These are phyloP conservation scores for Grigorovia yakushimaensis DNA, from an alignment of 805 yeast genomes.

Conservation along the genomic window DNA sequence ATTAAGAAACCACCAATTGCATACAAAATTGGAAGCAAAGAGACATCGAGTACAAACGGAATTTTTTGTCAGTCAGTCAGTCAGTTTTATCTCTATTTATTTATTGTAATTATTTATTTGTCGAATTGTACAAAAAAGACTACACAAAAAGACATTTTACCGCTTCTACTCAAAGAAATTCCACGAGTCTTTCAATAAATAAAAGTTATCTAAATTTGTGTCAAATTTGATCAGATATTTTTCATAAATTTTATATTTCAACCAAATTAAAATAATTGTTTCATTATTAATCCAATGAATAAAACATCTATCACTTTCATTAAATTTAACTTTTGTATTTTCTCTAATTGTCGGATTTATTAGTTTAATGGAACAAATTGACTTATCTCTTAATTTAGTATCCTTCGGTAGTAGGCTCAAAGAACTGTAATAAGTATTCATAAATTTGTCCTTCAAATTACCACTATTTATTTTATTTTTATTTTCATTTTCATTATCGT, in stretches of 20 bases:
- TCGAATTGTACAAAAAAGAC: no score
- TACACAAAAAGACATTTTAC: no score
- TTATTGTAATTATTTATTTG: no score
- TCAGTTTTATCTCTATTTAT: no score
- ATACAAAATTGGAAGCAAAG: no score
- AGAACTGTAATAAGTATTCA: background rate
- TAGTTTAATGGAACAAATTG: conserved; percentile 64
- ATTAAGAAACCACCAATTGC: no score
- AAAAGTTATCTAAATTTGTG: conserved; percentile 14
- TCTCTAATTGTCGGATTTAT: conserved; percentile 17
- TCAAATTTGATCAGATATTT: conserved; percentile 63
- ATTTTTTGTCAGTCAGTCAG: no score
- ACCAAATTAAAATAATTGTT: conserved; percentile 68
- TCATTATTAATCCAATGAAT: conserved; percentile 40
- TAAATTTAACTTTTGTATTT: conserved; percentile 4
- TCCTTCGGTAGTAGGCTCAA: background rate
- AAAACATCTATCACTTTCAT: conserved; percentile 22
- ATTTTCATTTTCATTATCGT: conserved; percentile 19
- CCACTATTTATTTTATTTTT: background rate
- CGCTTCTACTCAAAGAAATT: background rate
- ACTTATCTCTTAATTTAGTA: conserved; percentile 29
- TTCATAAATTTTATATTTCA: conserved; percentile 69
- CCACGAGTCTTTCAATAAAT: conserved; percentile 10
- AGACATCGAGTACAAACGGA: no score
- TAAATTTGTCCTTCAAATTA: no score